Conservation (phyloP, 768 basidiomycete species). For the Sarcomyxa edulis region DNA sequence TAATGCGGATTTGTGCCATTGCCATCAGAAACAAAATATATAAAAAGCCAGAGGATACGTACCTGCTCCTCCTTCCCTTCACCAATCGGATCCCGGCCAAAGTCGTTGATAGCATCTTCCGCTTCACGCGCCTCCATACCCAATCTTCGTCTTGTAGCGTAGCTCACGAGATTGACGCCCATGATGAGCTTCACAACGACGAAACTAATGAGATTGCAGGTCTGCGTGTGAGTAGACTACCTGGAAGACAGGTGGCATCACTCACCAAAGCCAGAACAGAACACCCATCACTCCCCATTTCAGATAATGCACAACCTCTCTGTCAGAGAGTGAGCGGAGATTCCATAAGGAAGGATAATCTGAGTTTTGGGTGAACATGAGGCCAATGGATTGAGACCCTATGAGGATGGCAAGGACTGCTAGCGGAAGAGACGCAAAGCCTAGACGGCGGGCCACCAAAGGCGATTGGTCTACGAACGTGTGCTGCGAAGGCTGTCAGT, state of each 20-base stretch:
- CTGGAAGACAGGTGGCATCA: too few species aligned
- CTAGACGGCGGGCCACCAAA: slow-evolving; percentile 86
- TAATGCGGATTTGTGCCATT: slow-evolving; percentile 17
- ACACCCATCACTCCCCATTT: slow-evolving; percentile 65
- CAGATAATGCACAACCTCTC: slow-evolving; percentile 44
- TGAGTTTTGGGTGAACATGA: slow-evolving; percentile 50
- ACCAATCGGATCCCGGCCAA: slow-evolving; percentile 86
- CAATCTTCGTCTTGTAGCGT: slow-evolving; percentile 66
- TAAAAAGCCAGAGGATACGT: slow-evolving; percentile 13
- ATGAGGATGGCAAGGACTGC: slow-evolving; percentile 79
- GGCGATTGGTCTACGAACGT: slow-evolving; percentile 95
- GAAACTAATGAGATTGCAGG: slow-evolving; percentile 37
- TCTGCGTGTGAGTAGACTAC: slow-evolving; percentile 19
- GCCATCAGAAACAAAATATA: too few species aligned
- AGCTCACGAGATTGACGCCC: slow-evolving; percentile 82
- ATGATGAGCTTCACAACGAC: slow-evolving; percentile 90
- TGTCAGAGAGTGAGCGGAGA: slow-evolving; percentile 36
- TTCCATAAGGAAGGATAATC: slow-evolving; percentile 41
- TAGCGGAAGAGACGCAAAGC: slow-evolving; percentile 89
- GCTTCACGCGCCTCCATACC: slow-evolving; percentile 75
- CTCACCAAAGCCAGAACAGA: slow-evolving; percentile 83
- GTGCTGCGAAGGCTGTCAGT: slow-evolving; percentile 42
- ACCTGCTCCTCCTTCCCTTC: slow-evolving; percentile 86
- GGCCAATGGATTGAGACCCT: slow-evolving; percentile 62
- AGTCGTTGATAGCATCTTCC: slow-evolving; percentile 79